Evolutionary conservation across 371 early-diverging fungal genomes (phyloP).

Genomic region (Sporodiniella umbellata): DNA sequence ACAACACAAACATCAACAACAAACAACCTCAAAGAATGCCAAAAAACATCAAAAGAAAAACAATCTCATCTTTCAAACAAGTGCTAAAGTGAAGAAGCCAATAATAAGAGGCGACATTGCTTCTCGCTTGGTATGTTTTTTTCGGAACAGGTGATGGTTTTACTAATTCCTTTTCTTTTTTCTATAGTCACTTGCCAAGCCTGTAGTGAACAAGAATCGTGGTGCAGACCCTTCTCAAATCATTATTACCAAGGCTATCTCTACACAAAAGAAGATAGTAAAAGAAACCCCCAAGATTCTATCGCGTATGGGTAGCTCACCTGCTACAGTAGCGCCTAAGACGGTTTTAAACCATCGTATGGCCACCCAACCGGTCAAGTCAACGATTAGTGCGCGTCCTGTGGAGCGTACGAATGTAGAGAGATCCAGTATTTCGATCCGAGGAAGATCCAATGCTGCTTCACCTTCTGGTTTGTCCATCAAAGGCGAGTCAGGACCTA

Average conservation of each 20-base stretch:
- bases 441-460: slow-evolving; percentile 21
- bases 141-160: neutral
- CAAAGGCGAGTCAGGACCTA: slow-evolving; percentile 52
- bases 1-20: too few relatives aligned
- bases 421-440: slow-evolving; percentile 10
- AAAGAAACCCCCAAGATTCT: too few relatives aligned
- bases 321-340: too few relatives aligned
- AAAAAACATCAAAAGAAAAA: slow-evolving; percentile 8
- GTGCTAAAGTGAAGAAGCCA: slow-evolving; percentile 17
- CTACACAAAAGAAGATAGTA: neutral
- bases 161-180: too few relatives aligned
- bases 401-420: too few relatives aligned
- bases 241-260: slow-evolving; percentile 30
- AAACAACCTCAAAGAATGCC: slow-evolving; percentile 4
- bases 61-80: slow-evolving; percentile 6
- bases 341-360: too few relatives aligned
- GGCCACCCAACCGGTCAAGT: neutral
- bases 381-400: neutral
- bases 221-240: slow-evolving; percentile 37
- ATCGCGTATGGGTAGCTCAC: too few relatives aligned
- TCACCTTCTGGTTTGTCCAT: slow-evolving; percentile 27
- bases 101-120: neutral
- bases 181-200: slow-evolving; percentile 5
- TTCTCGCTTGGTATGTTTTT: neutral
- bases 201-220: slow-evolving; percentile 4